A percentile compares a stretch with the other conserved stretches of the same genome.
Evolutionary conservation across 192 early-diverging fungal genomes (phyloP).

Genomic region (Umbelopsis vinacea): DNA sequence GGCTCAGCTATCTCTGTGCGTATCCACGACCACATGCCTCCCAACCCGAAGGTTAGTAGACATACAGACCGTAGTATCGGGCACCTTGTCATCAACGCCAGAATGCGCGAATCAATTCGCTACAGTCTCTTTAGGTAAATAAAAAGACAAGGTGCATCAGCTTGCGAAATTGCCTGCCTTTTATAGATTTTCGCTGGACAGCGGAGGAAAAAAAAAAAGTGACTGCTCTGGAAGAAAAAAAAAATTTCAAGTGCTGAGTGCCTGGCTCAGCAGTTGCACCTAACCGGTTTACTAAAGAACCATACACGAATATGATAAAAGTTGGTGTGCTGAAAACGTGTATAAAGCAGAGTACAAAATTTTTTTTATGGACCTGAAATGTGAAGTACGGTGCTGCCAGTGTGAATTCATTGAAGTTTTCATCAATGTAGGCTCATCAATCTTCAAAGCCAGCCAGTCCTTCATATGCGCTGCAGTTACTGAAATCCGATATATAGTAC

Average conservation of each 20-base stretch:
- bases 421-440: too few relatives aligned
- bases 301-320: too few relatives aligned
- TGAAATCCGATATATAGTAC: too few relatives aligned
- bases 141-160: conserved; percentile 20
- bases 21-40: conserved; percentile 8
- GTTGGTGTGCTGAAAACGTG: too few relatives aligned
- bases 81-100: conserved; percentile 25
- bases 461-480: too few relatives aligned
- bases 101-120: conserved; percentile 24
- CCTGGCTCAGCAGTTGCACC: background rate
- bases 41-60: background rate
- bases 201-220: conserved; percentile 7
- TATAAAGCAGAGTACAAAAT: too few relatives aligned
- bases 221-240: background rate
- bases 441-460: too few relatives aligned
- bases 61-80: conserved; percentile 15
- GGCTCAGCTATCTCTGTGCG: conserved; percentile 25
- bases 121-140: conserved; percentile 24
- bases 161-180: background rate
- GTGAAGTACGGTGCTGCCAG: too few relatives aligned
- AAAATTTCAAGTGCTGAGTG: background rate
- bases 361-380: too few relatives aligned
- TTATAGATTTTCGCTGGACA: background rate
- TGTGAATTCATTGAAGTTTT: too few relatives aligned
- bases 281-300: too few relatives aligned